Base-by-base conservation (phyloP, 805 yeast genomes). In the Cephaloascus albidus region DNA sequence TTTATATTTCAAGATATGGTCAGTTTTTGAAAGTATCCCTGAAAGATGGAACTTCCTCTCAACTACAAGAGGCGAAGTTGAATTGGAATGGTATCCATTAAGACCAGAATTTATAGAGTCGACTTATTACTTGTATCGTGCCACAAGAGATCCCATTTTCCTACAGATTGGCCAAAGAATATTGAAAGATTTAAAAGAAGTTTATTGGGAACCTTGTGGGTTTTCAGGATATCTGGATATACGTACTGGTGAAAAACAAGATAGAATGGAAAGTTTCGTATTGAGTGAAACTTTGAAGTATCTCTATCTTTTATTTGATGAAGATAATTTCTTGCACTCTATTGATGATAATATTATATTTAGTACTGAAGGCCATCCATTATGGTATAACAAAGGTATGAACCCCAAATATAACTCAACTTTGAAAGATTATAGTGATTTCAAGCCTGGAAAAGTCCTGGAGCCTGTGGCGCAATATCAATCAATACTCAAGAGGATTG, bases 31-130 rank as follows among this genome's bases (percentile, higher is more conserved):
- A 10, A 82, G 80, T 40, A 75, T 89, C 10, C 97, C 97, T 0
- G 97, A 89, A 57, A 65, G 97, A 37, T 90, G 96, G 96, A 67
- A 72, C 10, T 28, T 20, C 18, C 28, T 20, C 27, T 18, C 20
- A 17, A 14, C 28, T 30, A 36, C 20, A 36, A 26, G 16, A 44
- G 20, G 20, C 44, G 32, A 33, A 28, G 17, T 84, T 3, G 63
- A 74, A 0, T 60, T 87, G 27, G 94, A 85, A 53, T 89, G 96
- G 96, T 89, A 86, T 51, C 96, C 96, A 2, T 63, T 89, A 35
- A 65, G 97, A 40, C 97, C 97, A 0, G 97, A 89, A 54, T 86
- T 88, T 48, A 72, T 86, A 34, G 97, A 89, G 54, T 84, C 95
- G 0, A 86, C 94, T 0, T 89, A 87, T 56, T 80, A 81, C 52